Base-by-base conservation (phyloP, 306 rosid genomes). In the Lathyrus oleraceus region DNA sequence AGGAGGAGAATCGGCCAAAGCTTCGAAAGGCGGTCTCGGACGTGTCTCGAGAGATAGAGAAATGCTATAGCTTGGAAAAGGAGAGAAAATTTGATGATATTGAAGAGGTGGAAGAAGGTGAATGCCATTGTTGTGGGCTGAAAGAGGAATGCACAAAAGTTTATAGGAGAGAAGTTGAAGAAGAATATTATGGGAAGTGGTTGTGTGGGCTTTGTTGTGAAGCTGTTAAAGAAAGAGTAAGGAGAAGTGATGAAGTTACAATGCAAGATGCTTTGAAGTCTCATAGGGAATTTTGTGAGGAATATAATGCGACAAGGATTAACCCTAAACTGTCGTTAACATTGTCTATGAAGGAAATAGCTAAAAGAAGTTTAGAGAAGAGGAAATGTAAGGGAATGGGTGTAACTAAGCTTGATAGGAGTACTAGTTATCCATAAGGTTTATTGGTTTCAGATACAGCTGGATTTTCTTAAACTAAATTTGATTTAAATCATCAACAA, bases 191-290 rank as follows among this genome's bases (percentile, higher is more conserved):
- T 25, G 95, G 90, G 1, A 82, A 81, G 5, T 91, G 92, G 97
- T 72, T 88, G 10, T 91, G 95, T 11, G 97, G 97, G n/a, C 89
- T 88, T 66, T 88, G 92, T 74, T 85, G 87, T 10, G 92, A 84
- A 58, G 95, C 89, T 43, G 92, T 91, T 12, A 86, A 85, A 40
- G 91, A 91, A 10, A 85, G 20, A 56, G 65, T 70, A 23, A 15
- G 16, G 6, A 32, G 64, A 69, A 47, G 45, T 35, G 76, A 67
- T 1, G 30, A 58, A 13, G 58, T 69, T 1, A 30, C 68, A 68
- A 47, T 78, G 38, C 42, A 72, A 25, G 90, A 86, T 38, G 92
- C 90, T 15, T 53, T 88, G 64, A 67, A 70, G 44, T 43, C 40
- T 19, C 91, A 86, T 23, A 78, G 60, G 78, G 86, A 83, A 0